Evolutionary conservation across 805 yeast species (phyloP).

Genomic region (Trichomonascus vanleenenianus): DNA sequence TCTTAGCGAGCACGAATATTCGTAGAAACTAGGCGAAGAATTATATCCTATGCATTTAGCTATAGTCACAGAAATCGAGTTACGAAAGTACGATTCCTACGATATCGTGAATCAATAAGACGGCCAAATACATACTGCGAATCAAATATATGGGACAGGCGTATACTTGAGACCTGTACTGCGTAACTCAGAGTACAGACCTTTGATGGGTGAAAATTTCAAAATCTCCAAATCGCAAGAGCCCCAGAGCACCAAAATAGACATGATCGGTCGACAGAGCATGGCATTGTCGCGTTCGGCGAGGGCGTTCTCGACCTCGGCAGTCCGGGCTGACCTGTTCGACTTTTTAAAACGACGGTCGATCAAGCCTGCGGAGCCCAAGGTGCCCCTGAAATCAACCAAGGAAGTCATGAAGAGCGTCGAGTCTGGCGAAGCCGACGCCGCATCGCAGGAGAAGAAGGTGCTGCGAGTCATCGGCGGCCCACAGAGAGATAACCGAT

Average conservation of each 20-base stretch:
- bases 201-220: not conserved
- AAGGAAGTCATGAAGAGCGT: constrained; percentile 8
- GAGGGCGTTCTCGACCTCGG: not conserved
- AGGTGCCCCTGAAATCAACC: constrained; percentile 1
- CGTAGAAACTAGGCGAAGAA: no score
- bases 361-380: constrained; percentile 5
- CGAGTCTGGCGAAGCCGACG: constrained; percentile 2
- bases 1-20: no score
- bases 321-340: constrained; percentile 7
- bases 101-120: no score
- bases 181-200: no score
- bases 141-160: no score
- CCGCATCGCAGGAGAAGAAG: not conserved
- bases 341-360: constrained; percentile 15
- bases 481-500: constrained; percentile 13
- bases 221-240: not conserved
- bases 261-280: not conserved
- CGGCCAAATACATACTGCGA: no score
- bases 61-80: no score
- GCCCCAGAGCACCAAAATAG: not conserved
- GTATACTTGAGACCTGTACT: no score
- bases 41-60: no score
- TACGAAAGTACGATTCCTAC: no score
- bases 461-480: constrained; percentile 19
- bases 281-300: not conserved